Evolutionary conservation across 805 yeast species (phyloP), one percentile per base, ranked within the genome.

Genomic region (Ogataea polymorpha): DNA sequence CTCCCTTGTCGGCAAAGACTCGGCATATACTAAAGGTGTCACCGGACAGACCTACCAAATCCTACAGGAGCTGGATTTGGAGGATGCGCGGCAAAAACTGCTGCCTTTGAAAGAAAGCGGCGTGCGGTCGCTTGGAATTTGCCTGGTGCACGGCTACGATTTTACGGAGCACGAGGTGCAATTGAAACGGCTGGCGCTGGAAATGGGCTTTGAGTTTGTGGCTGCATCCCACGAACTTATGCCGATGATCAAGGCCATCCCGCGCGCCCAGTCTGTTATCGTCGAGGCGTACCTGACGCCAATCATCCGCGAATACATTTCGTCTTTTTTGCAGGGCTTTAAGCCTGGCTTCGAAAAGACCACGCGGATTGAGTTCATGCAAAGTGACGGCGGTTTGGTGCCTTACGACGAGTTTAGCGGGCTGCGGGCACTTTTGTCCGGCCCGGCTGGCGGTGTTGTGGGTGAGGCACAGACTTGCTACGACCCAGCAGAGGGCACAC

Each of bases 371-470:
- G 68, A 72, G 45, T 75, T 75, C 56, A 75, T 75, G 81, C 79
- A 75, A 49, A 68, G 76, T 7, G 77, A 75, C 56, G 81, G 81
- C 34, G 81, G 80, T 6, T 63, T 75, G 37, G 70, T 74, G 39
- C 73, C 72, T 8, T 71, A 75, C 62, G 65, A 68, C 41, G 67
- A 68, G 33, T 75, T 75, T 52, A 67, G 75, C 6, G 81, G 81
- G 4, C 60, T 75, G 36, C 67, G 71, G 46, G 76, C 80, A 5
- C 65, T 75, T 24, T 60, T 75, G 18, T 74, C 80, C 2, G 81
- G 81, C 4, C 81, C 81, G 2, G 81, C 81, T 32, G 81, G 81
- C 26, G 81, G 81, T 33, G 75, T 75, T 61, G 80, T 75, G 32
- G 81, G 81, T 3, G 72, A 63, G 40, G 75, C 77, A 1, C 66